Percentiles rank a stretch among this genome's conserved stretches.
phyloP scores from a whole-genome alignment of 805 yeast genomes.

The Cyberlindnera subsufficiens region DNA sequence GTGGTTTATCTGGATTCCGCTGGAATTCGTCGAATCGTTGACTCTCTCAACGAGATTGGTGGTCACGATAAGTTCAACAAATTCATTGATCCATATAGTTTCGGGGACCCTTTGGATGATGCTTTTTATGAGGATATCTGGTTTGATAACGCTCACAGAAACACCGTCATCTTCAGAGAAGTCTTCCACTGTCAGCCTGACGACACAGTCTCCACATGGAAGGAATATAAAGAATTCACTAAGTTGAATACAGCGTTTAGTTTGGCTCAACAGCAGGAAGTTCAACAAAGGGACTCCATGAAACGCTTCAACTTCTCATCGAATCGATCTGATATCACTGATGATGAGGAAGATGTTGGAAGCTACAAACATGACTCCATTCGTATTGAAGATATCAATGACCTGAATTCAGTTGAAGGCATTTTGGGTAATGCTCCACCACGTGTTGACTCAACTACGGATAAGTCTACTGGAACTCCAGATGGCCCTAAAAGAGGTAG shows the following conservation, averaged over 20 bases:
- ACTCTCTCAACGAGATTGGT: slow-evolving; percentile 33
- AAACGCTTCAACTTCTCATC: not conserved
- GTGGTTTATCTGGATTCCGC: slow-evolving; percentile 38
- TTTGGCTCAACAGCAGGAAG: slow-evolving; percentile 26
- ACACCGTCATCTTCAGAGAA: slow-evolving; percentile 73
- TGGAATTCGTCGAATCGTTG: slow-evolving; percentile 36
- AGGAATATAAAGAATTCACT: slow-evolving; percentile 71
- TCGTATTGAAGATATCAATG: slow-evolving; percentile 8
- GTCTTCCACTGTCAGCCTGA: slow-evolving; percentile 96
- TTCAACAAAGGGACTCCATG: slow-evolving; percentile 8
- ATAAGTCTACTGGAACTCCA: not conserved
- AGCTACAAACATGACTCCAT: slow-evolving; percentile 5
- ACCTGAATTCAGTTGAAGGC: slow-evolving; percentile 5
- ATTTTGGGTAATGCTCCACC: slow-evolving; percentile 6
- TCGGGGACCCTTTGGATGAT: slow-evolving; percentile 82
- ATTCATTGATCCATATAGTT: slow-evolving; percentile 81
- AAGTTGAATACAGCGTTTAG: slow-evolving; percentile 54
- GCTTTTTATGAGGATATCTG: slow-evolving; percentile 81
- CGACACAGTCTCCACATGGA: slow-evolving; percentile 85
- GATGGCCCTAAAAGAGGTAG: slow-evolving; percentile 25
- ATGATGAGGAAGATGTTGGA: not conserved
- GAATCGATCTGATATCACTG: slow-evolving; percentile 1
- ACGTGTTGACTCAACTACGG: not conserved
- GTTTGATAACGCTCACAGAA: slow-evolving; percentile 77
- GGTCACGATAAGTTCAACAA: slow-evolving; percentile 26